These are phyloP conservation scores for Daedaleopsis nitida DNA, from an alignment of 768 basidiomycete species.

Conservation along the genomic window DNA sequence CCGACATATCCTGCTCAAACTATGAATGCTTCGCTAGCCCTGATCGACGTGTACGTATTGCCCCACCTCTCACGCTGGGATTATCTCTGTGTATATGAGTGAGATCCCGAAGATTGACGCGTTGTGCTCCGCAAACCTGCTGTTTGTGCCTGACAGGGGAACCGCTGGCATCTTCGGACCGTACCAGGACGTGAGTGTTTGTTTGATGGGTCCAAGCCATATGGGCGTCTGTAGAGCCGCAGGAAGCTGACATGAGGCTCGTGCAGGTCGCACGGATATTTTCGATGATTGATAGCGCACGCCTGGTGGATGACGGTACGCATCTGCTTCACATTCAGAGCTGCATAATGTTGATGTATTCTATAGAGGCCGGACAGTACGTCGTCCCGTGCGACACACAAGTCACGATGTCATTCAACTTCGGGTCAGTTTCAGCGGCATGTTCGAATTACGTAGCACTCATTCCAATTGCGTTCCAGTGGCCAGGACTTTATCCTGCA, in stretches of 20 bases:
- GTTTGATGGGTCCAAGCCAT: conserved; percentile 22
- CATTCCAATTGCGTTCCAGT: conserved; percentile 29
- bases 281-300: conserved; percentile 57
- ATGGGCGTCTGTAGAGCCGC: conserved; percentile 13
- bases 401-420: conserved; percentile 61
- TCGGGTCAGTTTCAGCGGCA: conserved; percentile 51
- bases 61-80: background rate
- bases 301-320: conserved; percentile 66
- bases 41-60: conserved; percentile 69
- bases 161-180: conserved; percentile 74
- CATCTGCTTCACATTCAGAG: background rate
- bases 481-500: conserved; percentile 58
- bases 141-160: conserved; percentile 47
- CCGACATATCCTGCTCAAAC: conserved; percentile 66
- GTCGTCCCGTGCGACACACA: conserved; percentile 70
- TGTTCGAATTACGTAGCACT: background rate
- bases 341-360: background rate
- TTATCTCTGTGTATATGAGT: too few species aligned
- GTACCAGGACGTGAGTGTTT: conserved; percentile 73
- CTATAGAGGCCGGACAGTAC: conserved; percentile 58
- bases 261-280: conserved; percentile 68
- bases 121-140: conserved; percentile 1
- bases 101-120: background rate
- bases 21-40: conserved; percentile 59
- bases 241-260: conserved; percentile 4